Base-by-base conservation (phyloP, 139 green algal genomes). In the Astrephomene gubernaculifera region DNA sequence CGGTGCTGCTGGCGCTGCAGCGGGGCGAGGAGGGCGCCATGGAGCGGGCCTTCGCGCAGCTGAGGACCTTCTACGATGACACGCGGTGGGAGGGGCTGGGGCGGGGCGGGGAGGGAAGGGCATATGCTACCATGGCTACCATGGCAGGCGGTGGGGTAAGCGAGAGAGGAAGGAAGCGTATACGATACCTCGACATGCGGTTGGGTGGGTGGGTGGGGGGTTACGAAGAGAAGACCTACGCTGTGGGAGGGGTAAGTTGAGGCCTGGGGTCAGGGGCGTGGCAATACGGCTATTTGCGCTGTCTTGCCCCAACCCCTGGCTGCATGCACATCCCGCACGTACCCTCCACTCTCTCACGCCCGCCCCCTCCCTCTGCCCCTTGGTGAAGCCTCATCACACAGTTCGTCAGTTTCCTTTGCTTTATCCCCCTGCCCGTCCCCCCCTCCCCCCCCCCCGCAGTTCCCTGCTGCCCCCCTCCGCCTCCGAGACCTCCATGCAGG, bases 21-120 rank as follows among this genome's bases (percentile, higher is more conserved):
- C 69, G 88, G 71, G 79, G 95, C 63, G 95, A 98, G 72, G 94
- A 99, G 70, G 89, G 73, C 29, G 93, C 90, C 2, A 98, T 99
- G 87, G 97, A 99, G 90, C 90, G 96, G 43, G 93, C 96, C 79
- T 98, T 96, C 70, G 68, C 91, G 39, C 97, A 99, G 89, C 90
- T 99, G 49, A 92, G 94, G 35, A 91, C 92, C 31, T 99, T 97
- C 81, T 98, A 99, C 89, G 91, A 88, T 24, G 97, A 99, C 76
- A 95, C 93, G 25, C 90, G 90, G 95, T 96, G 35, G 36, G 83
- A 57, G 49, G 49, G n/a, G n/a, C n/a, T n/a, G n/a, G n/a, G n/a
- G n/a, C n/a, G n/a, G n/a, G n/a, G n/a, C n/a, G n/a, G n/a, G n/a
- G n/a, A n/a, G n/a, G n/a, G n/a, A n/a, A n/a, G n/a, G n/a, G n/a